phyloP scores from a whole-genome alignment of 75 land plant species.

The Sequoiadendron giganteum region DNA sequence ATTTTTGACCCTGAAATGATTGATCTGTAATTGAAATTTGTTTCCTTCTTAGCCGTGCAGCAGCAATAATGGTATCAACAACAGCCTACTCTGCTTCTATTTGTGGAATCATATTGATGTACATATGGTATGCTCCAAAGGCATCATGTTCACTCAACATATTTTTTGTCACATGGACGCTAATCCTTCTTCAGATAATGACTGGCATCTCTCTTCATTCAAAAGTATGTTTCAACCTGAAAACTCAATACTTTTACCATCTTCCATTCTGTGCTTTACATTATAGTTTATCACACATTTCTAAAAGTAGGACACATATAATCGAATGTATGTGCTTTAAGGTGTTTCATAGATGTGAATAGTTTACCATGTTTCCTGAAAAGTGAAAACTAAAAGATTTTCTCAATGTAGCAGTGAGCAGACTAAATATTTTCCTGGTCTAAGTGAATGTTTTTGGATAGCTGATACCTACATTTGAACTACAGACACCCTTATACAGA shows the following conservation, averaged over 20 bases:
- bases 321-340: neutral
- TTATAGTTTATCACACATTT: neutral
- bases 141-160: conserved; percentile 81
- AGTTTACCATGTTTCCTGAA: neutral
- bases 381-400: neutral
- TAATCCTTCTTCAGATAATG: conserved; percentile 68
- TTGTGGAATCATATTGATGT: conserved; percentile 79
- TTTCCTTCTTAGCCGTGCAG: conserved; percentile 50
- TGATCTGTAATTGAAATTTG: conserved; percentile 1
- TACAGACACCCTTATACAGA: neutral
- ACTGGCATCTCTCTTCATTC: conserved; percentile 77
- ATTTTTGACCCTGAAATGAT: neutral
- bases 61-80: conserved; percentile 51
- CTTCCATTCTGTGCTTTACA: neutral
- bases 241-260: neutral
- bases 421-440: neutral
- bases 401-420: neutral
- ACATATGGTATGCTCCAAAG: conserved; percentile 76
- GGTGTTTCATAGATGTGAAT: neutral
- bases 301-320: neutral
- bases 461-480: neutral
- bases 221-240: conserved; percentile 53
- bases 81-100: conserved; percentile 51
- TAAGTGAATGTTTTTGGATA: neutral
- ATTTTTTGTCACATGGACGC: conserved; percentile 83